Conservation (phyloP, 345 rosid species). For the Eucalyptus curtisii region DNA sequence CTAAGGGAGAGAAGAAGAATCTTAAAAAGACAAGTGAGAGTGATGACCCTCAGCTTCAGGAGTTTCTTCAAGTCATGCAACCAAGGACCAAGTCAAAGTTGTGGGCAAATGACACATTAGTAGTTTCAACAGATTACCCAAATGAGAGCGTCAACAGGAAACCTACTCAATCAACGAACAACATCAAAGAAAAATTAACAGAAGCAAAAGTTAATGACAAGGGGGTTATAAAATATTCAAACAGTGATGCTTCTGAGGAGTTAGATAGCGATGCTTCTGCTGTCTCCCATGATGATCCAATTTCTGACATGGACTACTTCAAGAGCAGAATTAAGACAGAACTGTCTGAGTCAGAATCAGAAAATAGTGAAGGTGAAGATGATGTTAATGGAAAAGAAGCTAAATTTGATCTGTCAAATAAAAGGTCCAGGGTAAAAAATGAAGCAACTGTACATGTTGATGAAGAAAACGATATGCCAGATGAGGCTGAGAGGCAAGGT, state of each 20-base stretch:
- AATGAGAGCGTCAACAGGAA: conserved; percentile 2
- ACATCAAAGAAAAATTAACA: conserved; percentile 3
- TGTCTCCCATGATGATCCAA: conserved; percentile 26
- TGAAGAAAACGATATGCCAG: conserved; percentile 2
- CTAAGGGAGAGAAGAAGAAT: conserved; percentile 16
- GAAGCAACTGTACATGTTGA: neutral
- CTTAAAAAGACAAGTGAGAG: conserved; percentile 11
- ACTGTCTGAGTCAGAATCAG: conserved; percentile 75
- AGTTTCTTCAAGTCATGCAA: conserved; percentile 82
- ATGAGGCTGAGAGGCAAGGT: conserved; percentile 14
- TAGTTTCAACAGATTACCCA: conserved; percentile 14
- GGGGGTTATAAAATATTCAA: neutral
- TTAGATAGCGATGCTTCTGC: neutral
- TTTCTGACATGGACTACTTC: conserved; percentile 82
- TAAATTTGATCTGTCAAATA: neutral
- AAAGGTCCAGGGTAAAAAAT: conserved; percentile 4
- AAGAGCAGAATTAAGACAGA: conserved; percentile 76
- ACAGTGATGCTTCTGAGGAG: conserved; percentile 13
- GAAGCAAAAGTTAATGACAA: conserved; percentile 1
- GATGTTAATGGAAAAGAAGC: conserved; percentile 2
- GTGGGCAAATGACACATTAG: conserved; percentile 68
- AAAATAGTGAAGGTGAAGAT: conserved; percentile 20
- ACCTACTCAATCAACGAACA: conserved; percentile 9
- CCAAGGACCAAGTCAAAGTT: conserved; percentile 59
- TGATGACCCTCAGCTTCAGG: conserved; percentile 43